Percentiles rank a stretch among this genome's conserved stretches.
Evolutionary conservation across 345 rosid species (phyloP).

Genomic region (Syzygium grande): DNA sequence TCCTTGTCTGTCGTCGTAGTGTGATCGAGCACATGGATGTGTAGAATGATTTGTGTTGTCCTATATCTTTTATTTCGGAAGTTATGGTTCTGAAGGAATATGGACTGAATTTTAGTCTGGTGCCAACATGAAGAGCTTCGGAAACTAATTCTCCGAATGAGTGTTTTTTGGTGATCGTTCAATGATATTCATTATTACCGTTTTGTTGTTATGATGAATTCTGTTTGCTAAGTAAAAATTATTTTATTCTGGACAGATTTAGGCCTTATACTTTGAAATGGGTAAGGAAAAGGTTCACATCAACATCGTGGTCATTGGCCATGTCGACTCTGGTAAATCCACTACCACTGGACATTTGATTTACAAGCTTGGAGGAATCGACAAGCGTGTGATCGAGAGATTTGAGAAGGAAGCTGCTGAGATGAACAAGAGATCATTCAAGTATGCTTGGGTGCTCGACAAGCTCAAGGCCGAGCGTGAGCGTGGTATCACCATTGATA

Average conservation of each 20-base stretch:
- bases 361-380: constrained; percentile 89
- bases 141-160: neutral
- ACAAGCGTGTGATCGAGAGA: constrained; percentile 74
- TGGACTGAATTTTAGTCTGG: neutral
- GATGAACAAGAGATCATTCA: constrained; percentile 86
- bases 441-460: constrained; percentile 91
- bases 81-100: neutral
- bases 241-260: neutral
- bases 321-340: constrained; percentile 71
- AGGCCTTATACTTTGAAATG: constrained; percentile 11
- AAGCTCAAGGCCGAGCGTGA: constrained; percentile 96
- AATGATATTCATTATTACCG: neutral
- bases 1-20: neutral
- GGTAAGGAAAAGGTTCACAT: constrained; percentile 74
- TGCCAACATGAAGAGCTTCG: neutral
- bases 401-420: constrained; percentile 84
- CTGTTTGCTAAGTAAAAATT: neutral
- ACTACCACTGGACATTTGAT: constrained; percentile 89
- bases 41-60: neutral
- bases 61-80: neutral
- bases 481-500: constrained; percentile 88
- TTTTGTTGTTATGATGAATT: neutral
- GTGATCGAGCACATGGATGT: neutral
- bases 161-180: neutral
- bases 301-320: constrained; percentile 69